These are phyloP conservation scores for Alternaria sp. DNA, from an alignment of 2,329 filamentous ascomycete species.

Conservation along the genomic window DNA sequence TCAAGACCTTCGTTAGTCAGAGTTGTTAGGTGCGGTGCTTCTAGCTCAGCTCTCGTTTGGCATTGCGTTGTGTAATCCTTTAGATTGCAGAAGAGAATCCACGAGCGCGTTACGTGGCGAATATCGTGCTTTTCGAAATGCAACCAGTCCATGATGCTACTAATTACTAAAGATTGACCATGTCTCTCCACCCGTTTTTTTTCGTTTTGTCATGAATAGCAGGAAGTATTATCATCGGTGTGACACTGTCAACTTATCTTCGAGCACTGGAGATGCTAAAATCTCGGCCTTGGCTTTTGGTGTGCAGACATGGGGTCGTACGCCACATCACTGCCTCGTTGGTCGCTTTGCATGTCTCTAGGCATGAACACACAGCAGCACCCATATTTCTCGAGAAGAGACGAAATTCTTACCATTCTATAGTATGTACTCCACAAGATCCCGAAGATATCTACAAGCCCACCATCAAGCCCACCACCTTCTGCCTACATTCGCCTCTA, in stretches of 20 bases:
- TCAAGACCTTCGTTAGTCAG: not conserved
- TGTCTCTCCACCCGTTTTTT: not conserved
- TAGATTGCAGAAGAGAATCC: not conserved
- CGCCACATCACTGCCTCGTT: not conserved
- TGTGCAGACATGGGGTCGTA: not conserved
- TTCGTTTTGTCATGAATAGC: not conserved
- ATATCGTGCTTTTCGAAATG: not conserved
- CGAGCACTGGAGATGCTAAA: not conserved
- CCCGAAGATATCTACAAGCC: not conserved
- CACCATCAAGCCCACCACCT: too few relatives aligned
- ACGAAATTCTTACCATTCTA: not conserved
- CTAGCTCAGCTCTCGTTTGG: constrained; percentile 8
- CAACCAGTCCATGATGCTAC: not conserved
- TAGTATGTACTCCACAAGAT: not conserved
- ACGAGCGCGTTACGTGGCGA: not conserved
- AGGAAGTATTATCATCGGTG: not conserved
- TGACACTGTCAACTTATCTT: not conserved
- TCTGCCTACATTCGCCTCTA: not conserved
- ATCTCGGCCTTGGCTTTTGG: not conserved
- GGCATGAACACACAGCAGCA: not conserved
- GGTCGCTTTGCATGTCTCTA: not conserved
- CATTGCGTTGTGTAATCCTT: not conserved
- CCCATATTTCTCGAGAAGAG: not conserved
- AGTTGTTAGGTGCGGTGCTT: not conserved
- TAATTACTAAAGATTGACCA: too few relatives aligned